phyloP scores from a whole-genome alignment of 2,329 filamentous ascomycete genomes.

The Leptosphaerulina australis region DNA sequence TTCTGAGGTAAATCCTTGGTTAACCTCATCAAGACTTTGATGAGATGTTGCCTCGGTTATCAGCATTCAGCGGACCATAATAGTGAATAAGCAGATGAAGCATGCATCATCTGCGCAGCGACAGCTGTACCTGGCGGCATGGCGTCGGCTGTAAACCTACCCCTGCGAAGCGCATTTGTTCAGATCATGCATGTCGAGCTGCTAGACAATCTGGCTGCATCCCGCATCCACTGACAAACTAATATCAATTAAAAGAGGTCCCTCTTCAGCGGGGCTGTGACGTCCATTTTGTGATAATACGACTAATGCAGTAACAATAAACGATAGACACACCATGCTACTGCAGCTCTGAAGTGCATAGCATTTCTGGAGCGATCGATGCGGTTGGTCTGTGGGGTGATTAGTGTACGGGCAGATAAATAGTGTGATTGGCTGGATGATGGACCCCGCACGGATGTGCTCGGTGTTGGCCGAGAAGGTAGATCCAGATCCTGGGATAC shows the following conservation, averaged over 20 bases:
- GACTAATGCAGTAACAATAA: not conserved
- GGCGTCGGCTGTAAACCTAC: not conserved
- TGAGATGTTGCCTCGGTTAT: not conserved
- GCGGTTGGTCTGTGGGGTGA: not conserved
- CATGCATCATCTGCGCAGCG: not conserved
- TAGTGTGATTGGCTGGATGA: not conserved
- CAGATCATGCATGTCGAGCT: not conserved
- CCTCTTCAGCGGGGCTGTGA: not conserved
- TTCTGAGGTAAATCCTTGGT: too few relatives aligned
- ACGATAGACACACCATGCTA: not conserved
- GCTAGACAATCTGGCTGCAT: too few relatives aligned
- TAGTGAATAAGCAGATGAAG: not conserved
- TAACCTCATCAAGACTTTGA: too few relatives aligned
- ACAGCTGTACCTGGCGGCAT: slow-evolving; percentile 4
- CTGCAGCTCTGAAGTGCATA: not conserved
- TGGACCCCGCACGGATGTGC: not conserved
- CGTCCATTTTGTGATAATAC: not conserved
- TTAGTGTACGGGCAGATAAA: not conserved
- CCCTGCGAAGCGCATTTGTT: not conserved
- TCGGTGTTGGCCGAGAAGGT: not conserved
- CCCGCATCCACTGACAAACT: not conserved
- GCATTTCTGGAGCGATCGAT: not conserved
- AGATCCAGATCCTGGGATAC: not conserved
- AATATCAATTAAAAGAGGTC: too few relatives aligned
- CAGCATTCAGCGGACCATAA: too few relatives aligned